phyloP scores from a whole-genome alignment of 495 filamentous ascomycete genomes.

The Astrothelium subdiscretum region DNA sequence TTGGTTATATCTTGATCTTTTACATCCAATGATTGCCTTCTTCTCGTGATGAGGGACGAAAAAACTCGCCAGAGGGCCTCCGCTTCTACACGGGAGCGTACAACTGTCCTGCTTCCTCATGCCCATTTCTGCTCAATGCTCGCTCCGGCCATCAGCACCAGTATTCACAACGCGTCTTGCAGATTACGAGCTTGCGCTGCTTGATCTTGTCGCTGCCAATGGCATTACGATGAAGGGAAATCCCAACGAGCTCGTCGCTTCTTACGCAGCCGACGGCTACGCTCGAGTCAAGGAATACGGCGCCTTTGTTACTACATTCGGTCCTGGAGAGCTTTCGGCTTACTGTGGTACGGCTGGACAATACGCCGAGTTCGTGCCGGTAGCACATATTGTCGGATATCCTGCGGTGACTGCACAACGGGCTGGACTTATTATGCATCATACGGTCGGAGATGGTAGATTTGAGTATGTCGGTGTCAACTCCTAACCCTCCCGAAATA shows the following conservation, averaged over 20 bases:
- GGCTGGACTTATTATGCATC: constrained; percentile 15
- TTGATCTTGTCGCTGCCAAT: constrained; percentile 17
- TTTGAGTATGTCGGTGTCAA: constrained; percentile 15
- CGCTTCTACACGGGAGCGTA: too few relatives aligned
- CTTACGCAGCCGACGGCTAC: constrained; percentile 22
- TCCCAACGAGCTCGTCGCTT: constrained; percentile 20
- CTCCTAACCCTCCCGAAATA: too few relatives aligned
- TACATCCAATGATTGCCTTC: neutral
- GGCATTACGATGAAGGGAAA: constrained; percentile 15
- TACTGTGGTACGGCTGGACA: constrained; percentile 18
- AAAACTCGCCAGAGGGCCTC: neutral
- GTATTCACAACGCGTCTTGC: neutral
- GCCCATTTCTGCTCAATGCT: neutral
- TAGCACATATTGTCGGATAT: constrained; percentile 56
- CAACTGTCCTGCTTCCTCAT: too few relatives aligned
- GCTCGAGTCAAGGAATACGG: constrained; percentile 17
- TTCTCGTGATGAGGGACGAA: neutral
- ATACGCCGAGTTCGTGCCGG: constrained; percentile 34
- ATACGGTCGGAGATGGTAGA: constrained; percentile 12
- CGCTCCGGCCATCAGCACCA: too few relatives aligned
- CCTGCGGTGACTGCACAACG: constrained; percentile 22
- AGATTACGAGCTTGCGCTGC: constrained; percentile 21
- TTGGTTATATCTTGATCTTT: neutral
- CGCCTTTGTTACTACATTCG: constrained; percentile 18
- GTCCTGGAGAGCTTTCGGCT: constrained; percentile 9